A percentile compares a stretch with the other conserved stretches of the same genome.
phyloP scores from a whole-genome alignment of 2,329 filamentous ascomycete species.

The Rhytidhysteron rufulum region DNA sequence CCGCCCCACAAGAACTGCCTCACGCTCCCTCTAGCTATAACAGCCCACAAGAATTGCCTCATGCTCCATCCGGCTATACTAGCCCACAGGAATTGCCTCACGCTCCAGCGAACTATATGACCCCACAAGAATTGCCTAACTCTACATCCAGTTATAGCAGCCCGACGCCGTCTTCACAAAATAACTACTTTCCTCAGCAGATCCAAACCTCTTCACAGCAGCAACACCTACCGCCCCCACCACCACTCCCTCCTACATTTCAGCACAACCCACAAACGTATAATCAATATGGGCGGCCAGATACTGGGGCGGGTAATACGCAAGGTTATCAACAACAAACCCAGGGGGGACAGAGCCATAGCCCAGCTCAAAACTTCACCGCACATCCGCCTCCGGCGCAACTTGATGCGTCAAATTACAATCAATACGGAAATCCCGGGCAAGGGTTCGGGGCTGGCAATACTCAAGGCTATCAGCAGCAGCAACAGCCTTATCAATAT shows the following conservation, averaged over 20 bases:
- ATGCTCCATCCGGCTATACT: constrained; percentile 18
- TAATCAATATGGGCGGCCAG: constrained; percentile 3
- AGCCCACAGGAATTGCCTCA: constrained; percentile 26
- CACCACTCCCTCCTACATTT: neutral
- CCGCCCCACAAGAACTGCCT: constrained; percentile 21
- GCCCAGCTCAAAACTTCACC: no score
- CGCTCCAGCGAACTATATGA: constrained; percentile 19
- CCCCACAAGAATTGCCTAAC: no score
- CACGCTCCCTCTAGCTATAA: constrained; percentile 20
- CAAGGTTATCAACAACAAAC: no score
- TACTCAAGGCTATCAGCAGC: neutral
- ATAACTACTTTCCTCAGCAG: constrained; percentile 22
- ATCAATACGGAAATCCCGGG: neutral
- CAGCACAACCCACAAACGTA: neutral
- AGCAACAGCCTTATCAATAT: constrained; percentile 1
- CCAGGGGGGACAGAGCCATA: no score
- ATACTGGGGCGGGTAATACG: no score
- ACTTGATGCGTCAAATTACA: no score
- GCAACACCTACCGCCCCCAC: neutral
- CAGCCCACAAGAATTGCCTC: constrained; percentile 22
- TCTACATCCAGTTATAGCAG: no score
- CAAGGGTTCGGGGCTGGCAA: neutral
- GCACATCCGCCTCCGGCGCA: no score
- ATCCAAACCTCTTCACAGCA: constrained; percentile 2
- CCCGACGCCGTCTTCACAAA: constrained; percentile 18